These are phyloP conservation scores for Trypanosoma grayi DNA, from an alignment of 208 protist genomes.

Conservation along the genomic window DNA sequence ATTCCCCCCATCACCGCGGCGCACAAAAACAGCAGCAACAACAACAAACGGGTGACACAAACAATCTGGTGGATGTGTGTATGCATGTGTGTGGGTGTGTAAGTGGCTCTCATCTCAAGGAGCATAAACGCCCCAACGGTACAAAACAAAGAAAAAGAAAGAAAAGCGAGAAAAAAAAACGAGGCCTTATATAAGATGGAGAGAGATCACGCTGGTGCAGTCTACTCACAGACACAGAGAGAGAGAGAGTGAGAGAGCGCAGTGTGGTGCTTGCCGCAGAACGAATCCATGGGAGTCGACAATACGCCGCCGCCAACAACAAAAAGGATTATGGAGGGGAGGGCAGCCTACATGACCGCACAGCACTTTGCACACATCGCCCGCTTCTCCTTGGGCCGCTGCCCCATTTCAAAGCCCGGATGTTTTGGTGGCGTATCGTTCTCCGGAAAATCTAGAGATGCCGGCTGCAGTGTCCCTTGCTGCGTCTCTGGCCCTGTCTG, in stretches of 20 bases:
- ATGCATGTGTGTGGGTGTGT: too few species aligned
- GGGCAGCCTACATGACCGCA: constrained; percentile 27
- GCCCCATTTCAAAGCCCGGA: neutral
- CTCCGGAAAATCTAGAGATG: too few species aligned
- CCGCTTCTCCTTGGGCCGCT: constrained; percentile 10
- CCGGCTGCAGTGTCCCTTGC: too few species aligned
- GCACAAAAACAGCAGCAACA: constrained; percentile 2
- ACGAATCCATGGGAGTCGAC: neutral
- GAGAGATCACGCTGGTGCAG: too few species aligned
- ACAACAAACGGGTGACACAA: constrained; percentile 4
- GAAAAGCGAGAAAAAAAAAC: constrained; percentile 14
- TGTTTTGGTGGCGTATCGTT: too few species aligned
- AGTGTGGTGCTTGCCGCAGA: neutral
- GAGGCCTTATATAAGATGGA: neutral
- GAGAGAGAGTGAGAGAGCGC: neutral
- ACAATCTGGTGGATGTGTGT: too few species aligned
- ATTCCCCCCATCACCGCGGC: neutral
- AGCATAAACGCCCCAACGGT: constrained; percentile 2
- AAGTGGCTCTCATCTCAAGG: too few species aligned
- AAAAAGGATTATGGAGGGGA: too few species aligned
- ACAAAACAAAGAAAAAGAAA: constrained; percentile 20
- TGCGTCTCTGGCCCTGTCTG: too few species aligned
- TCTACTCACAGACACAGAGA: neutral
- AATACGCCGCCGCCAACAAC: neutral
- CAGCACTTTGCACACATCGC: constrained; percentile 32